A percentile compares a stretch with the other conserved stretches of the same genome.
Conservation (phyloP, 345 rosid species). For the Bretschneidera sinensis region DNA sequence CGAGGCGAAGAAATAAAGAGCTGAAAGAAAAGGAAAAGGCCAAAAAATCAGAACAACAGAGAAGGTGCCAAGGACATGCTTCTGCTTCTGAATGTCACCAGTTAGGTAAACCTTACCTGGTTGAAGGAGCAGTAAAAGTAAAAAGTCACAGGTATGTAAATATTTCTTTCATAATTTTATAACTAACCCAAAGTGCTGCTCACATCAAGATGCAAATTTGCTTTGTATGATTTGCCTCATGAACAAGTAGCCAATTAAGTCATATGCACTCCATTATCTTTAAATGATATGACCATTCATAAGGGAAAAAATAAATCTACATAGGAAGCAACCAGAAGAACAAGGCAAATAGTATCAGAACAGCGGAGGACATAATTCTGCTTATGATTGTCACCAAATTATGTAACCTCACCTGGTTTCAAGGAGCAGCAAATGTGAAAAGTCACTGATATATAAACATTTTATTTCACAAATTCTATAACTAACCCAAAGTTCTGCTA, state of each 20-base stretch:
- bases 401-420: too few relatives aligned
- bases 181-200: background rate
- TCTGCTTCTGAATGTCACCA: conserved; percentile 38
- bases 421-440: too few relatives aligned
- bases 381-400: too few relatives aligned
- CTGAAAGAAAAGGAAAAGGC: conserved; percentile 60
- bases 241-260: background rate
- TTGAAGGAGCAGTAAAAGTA: background rate
- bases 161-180: background rate
- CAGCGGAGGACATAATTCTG: too few relatives aligned
- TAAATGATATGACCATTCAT: background rate
- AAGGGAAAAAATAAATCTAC: too few relatives aligned
- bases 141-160: background rate
- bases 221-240: background rate
- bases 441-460: too few relatives aligned
- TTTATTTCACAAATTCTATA: too few relatives aligned
- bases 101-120: background rate
- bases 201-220: background rate
- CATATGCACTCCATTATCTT: background rate
- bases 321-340: background rate
- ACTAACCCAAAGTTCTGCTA: too few relatives aligned
- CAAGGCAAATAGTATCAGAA: too few relatives aligned
- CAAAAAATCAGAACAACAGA: conserved; percentile 52
- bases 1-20: conserved; percentile 49
- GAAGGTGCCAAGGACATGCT: conserved; percentile 41